Conservation (phyloP, 306 rosid genomes). For the Vigna unguiculata region DNA sequence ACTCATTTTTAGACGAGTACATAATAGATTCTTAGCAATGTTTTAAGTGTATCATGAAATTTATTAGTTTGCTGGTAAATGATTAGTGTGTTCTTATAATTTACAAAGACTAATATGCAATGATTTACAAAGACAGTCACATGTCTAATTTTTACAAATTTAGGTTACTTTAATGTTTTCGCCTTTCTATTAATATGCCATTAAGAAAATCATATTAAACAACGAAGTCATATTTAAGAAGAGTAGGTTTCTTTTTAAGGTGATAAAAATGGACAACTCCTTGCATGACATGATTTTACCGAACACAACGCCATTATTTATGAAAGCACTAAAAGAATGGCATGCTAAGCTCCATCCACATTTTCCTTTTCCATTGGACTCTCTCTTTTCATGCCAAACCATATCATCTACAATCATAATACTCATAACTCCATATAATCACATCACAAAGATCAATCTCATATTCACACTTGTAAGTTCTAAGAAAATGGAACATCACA, state of each 20-base stretch:
- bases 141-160: no score
- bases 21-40: no score
- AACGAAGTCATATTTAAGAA: not conserved
- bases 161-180: no score
- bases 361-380: constrained; percentile 44
- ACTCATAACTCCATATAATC: constrained; percentile 36
- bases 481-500: constrained; percentile 34
- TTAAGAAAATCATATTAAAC: no score
- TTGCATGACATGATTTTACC: constrained; percentile 17
- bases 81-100: no score
- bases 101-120: no score
- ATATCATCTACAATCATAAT: not conserved
- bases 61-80: no score
- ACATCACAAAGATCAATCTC: constrained; percentile 20
- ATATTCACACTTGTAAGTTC: not conserved
- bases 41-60: no score
- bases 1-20: no score
- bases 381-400: constrained; percentile 40
- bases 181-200: no score
- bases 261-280: not conserved
- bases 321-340: constrained; percentile 49
- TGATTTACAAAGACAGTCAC: no score
- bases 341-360: constrained; percentile 37
- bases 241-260: not conserved
- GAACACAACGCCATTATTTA: constrained; percentile 22